A percentile compares a stretch with the other conserved stretches of the same genome.
Conservation (phyloP, 371 early-diverging fungal species). For the Lichtheimia ornata region DNA sequence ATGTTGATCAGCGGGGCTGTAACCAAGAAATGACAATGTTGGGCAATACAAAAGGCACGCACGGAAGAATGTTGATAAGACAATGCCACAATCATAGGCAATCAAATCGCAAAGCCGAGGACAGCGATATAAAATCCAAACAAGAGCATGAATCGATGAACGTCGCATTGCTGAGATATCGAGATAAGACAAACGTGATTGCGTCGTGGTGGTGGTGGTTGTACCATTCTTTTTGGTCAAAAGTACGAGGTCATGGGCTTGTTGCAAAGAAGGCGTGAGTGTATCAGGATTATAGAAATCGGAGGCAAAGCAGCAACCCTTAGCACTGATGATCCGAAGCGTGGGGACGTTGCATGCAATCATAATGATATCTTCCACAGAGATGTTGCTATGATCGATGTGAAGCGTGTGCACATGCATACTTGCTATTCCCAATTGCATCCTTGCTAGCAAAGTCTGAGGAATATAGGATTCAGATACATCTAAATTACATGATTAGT, state of each 20-base stretch:
- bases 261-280: neutral
- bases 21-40: neutral
- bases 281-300: neutral
- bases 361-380: neutral
- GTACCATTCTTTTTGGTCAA: neutral
- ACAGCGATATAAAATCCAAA: neutral
- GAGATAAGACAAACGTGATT: neutral
- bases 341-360: neutral
- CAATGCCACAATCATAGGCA: neutral
- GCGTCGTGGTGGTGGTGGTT: neutral
- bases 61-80: neutral
- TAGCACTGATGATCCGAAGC: neutral
- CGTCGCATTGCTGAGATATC: conserved; percentile 1
- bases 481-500: neutral
- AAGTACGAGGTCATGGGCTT: neutral
- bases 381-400: neutral
- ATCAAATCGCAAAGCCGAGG: neutral
- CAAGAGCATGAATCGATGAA: neutral
- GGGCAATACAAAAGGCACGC: neutral
- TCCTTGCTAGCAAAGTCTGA: neutral
- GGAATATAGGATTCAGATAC: neutral
- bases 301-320: neutral
- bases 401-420: neutral
- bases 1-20: neutral
- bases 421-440: neutral